Evolutionary conservation across 805 yeast species (phyloP).

Genomic region (Starmerella khaoyaiensis): DNA sequence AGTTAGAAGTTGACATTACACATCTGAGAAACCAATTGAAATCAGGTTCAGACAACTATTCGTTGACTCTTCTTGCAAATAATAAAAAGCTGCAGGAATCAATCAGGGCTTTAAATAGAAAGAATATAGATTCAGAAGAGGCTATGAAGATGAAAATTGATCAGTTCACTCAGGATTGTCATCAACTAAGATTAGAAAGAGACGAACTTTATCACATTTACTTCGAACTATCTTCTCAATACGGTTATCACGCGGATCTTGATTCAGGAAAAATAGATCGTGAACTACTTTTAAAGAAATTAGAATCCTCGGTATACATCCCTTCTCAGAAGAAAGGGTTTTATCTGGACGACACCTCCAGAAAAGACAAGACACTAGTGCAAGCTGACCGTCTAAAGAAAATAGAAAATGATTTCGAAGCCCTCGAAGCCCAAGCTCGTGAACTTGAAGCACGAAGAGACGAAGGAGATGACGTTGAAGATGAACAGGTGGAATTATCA

Average conservation of each 20-base stretch:
- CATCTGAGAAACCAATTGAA: constrained; percentile 52
- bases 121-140: constrained; percentile 44
- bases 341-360: not conserved
- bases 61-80: constrained; percentile 47
- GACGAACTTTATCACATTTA: constrained; percentile 50
- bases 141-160: constrained; percentile 52
- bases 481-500: constrained; percentile 22
- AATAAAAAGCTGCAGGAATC: constrained; percentile 50
- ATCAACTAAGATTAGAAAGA: constrained; percentile 38
- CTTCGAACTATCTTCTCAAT: constrained; percentile 31
- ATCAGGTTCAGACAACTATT: constrained; percentile 64
- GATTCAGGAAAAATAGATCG: constrained; percentile 26
- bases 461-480: constrained; percentile 63
- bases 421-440: constrained; percentile 38
- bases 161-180: constrained; percentile 27
- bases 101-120: constrained; percentile 46
- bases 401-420: constrained; percentile 28
- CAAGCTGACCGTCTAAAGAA: constrained; percentile 1
- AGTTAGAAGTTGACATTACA: constrained; percentile 49
- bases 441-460: constrained; percentile 49
- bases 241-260: constrained; percentile 8
- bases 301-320: constrained; percentile 17
- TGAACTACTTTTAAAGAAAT: constrained; percentile 23
- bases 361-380: not conserved
- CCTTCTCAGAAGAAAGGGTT: constrained; percentile 1